Base-by-base conservation (phyloP, 345 rosid species). In the Trapa incisa region DNA sequence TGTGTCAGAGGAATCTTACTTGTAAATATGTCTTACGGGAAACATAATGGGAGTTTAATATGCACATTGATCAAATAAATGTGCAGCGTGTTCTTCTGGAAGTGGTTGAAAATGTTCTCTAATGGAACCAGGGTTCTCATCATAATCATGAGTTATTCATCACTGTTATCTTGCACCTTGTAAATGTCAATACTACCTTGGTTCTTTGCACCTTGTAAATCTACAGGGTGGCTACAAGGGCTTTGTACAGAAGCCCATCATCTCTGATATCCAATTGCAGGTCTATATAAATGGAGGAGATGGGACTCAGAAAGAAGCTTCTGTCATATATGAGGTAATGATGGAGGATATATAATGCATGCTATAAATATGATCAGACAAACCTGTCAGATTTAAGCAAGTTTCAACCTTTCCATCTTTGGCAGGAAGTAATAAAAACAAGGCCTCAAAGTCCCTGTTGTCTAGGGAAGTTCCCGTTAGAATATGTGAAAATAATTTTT, bases 251-350 rank as follows among this genome's bases (percentile, higher is more conserved):
- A 69, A 78, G 77, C 47, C 77, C 29, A 45, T 77, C 60, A 62
- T 43, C 32, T 37, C 29, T 6, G 47, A 37, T 32, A 47, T 13
- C 47, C 47, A 16, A 72, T 54, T 73, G 45, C 73, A 89, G 96
- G 96, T 87, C 65, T 89, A 86, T 73, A 83, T 89, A 68, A 85
- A 85, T 71, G 96, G 96, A 70, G 96, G 96, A 60, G 96, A 89
- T 81, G 96, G 96, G 77, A 84, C 88, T 69, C 96, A 80, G 75
- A 89, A 74, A 71, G 96, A 87, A 78, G 90, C 89, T 37, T 78
- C 80, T 66, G 80, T 80, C 37, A 80, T 89, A 53, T 89, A 75
- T 53, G 82, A 89, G 88, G 96, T 92, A 81, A 47, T 10, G 53
- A 47, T 41, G 16, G 14, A 8, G 16, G 16, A 47, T 47, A 47